phyloP scores from a whole-genome alignment of 1,284 basidiomycete species.

The Rhizoctonia solani region DNA sequence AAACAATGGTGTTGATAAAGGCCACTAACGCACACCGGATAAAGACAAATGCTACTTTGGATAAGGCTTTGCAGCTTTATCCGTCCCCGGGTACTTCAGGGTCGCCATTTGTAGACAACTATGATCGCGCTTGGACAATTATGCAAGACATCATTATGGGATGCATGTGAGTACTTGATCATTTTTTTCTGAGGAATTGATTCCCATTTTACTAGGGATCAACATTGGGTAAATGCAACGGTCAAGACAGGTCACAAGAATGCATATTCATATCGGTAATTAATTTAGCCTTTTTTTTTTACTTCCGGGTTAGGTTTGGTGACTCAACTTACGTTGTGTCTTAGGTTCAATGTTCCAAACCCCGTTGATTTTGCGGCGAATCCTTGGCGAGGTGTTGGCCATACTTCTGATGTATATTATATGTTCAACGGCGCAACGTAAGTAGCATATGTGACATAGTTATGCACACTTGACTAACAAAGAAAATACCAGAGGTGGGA shows the following conservation, averaged over 20 bases:
- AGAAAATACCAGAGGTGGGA: constrained; percentile 47
- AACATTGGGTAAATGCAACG: constrained; percentile 48
- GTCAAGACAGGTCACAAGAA: constrained; percentile 45
- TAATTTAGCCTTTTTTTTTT: neutral
- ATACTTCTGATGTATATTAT: constrained; percentile 54
- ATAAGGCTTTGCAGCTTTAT: constrained; percentile 49
- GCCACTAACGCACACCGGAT: too few species aligned
- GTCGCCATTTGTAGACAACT: constrained; percentile 50
- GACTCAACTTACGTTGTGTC: neutral
- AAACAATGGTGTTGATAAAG: neutral
- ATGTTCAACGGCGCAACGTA: constrained; percentile 49
- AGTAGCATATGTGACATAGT: neutral
- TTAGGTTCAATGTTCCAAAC: constrained; percentile 53
- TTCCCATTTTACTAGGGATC: constrained; percentile 46
- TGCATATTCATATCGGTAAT: constrained; percentile 48
- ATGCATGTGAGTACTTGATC: constrained; percentile 50
- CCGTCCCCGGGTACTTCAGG: constrained; percentile 47
- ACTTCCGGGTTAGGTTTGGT: neutral
- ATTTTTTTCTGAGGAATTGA: neutral
- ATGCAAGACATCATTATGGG: constrained; percentile 52
- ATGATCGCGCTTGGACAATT: constrained; percentile 51
- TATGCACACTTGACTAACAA: constrained; percentile 43
- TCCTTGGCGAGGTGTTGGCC: constrained; percentile 51
- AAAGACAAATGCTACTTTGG: constrained; percentile 51
- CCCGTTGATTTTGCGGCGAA: constrained; percentile 48